phyloP scores from a whole-genome alignment of 2,329 filamentous ascomycete species.

The Aspergillus clavatus region DNA sequence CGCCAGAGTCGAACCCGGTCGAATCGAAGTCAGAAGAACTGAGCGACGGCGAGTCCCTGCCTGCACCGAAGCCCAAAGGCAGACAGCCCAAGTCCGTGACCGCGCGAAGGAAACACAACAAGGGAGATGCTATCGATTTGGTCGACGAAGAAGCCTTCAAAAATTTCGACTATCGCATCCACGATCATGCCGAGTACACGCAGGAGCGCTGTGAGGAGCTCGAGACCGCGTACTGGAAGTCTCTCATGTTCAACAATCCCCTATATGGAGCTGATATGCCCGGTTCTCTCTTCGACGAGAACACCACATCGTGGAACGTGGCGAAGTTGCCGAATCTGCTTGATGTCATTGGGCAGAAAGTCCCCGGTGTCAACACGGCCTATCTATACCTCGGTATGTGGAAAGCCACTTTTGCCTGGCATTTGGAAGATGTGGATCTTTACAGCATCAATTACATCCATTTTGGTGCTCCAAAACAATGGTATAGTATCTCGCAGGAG shows the following conservation, averaged over 20 bases:
- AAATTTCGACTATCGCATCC: slow-evolving; percentile 84
- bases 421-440: slow-evolving; percentile 94
- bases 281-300: slow-evolving; percentile 85
- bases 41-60: slow-evolving; percentile 41
- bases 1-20: slow-evolving; percentile 49
- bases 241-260: slow-evolving; percentile 86
- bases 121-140: slow-evolving; percentile 68
- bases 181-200: slow-evolving; percentile 78
- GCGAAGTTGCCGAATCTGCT: slow-evolving; percentile 90
- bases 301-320: slow-evolving; percentile 80
- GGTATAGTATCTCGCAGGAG: slow-evolving; percentile 97
- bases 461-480: slow-evolving; percentile 97
- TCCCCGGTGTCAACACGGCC: slow-evolving; percentile 95
- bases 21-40: slow-evolving; percentile 53
- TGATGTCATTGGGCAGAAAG: slow-evolving; percentile 89
- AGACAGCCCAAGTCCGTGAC: slow-evolving; percentile 69
- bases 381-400: slow-evolving; percentile 99
- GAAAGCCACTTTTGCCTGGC: slow-evolving; percentile 99
- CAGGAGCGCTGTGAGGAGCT: slow-evolving; percentile 89
- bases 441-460: slow-evolving; percentile 99
- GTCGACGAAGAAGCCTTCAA: slow-evolving; percentile 89
- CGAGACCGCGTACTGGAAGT: slow-evolving; percentile 95
- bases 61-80: slow-evolving; percentile 44
- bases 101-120: slow-evolving; percentile 80
- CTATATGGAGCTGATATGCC: slow-evolving; percentile 96